Evolutionary conservation across 139 green algal species (phyloP).

Genomic region (Protoeuglena noctilucae): DNA sequence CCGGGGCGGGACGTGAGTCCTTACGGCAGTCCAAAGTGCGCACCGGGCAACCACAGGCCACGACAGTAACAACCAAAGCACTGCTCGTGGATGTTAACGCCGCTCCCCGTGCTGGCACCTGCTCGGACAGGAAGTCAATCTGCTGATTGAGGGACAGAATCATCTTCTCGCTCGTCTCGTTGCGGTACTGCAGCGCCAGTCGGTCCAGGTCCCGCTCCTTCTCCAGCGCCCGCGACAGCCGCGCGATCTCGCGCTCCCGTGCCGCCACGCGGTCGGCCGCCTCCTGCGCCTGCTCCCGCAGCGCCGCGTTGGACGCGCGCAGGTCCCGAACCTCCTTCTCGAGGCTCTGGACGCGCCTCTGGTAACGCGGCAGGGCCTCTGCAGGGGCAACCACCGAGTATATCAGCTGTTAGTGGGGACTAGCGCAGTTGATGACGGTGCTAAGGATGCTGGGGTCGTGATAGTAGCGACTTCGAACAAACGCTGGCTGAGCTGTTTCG

Average conservation of each 20-base stretch:
- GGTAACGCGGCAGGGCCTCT: too few relatives aligned
- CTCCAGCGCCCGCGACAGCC: constrained; percentile 16
- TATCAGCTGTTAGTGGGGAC: too few relatives aligned
- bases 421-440: too few relatives aligned
- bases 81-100: too few relatives aligned
- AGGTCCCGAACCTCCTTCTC: constrained; percentile 21
- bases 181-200: constrained; percentile 30
- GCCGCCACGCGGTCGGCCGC: constrained; percentile 6
- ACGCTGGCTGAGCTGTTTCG: too few relatives aligned
- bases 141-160: constrained; percentile 50
- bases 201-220: constrained; percentile 29
- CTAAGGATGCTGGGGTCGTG: not conserved
- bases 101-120: too few relatives aligned
- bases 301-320: constrained; percentile 5
- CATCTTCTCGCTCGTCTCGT: constrained; percentile 40
- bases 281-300: constrained; percentile 22
- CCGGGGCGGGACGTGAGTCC: too few relatives aligned
- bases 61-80: too few relatives aligned
- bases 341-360: constrained; percentile 21
- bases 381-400: too few relatives aligned
- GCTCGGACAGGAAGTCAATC: constrained; percentile 19
- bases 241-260: constrained; percentile 31
- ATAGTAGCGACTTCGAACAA: not conserved
- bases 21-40: too few relatives aligned
- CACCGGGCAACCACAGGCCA: too few relatives aligned